A percentile compares a stretch with the other conserved stretches of the same genome.
Evolutionary conservation across 129 eudicot species (phyloP).

Genomic region (Scalesia atractyloides): DNA sequence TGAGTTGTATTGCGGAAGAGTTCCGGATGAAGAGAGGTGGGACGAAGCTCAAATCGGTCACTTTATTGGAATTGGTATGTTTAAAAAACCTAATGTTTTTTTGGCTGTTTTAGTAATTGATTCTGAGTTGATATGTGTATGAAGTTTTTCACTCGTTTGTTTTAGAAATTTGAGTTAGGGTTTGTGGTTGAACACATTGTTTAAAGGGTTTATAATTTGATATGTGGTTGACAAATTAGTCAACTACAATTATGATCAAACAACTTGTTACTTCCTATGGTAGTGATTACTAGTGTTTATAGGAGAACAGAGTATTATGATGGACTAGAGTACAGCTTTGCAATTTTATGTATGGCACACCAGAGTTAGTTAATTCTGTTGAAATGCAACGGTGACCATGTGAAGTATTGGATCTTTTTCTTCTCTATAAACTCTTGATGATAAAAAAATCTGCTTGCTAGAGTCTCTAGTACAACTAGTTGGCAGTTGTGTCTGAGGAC

Average conservation of each 20-base stretch:
- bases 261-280: background rate
- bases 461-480: too few relatives aligned
- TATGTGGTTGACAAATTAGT: background rate
- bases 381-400: background rate
- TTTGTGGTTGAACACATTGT: constrained; percentile 7
- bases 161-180: background rate
- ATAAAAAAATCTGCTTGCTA: too few relatives aligned
- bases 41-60: constrained; percentile 94
- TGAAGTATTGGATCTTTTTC: too few relatives aligned
- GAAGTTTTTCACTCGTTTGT: background rate
- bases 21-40: constrained; percentile 78
- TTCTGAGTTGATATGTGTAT: constrained; percentile 7
- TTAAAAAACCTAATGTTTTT: background rate
- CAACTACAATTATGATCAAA: background rate
- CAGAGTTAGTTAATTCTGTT: background rate
- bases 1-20: constrained; percentile 89
- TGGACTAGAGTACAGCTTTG: background rate
- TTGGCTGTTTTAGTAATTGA: background rate
- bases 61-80: constrained; percentile 87
- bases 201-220: background rate
- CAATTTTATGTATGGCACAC: background rate
- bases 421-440: too few relatives aligned
- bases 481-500: too few relatives aligned
- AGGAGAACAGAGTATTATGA: background rate
- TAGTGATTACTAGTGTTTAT: background rate